Evolutionary conservation across 257 asterid species (phyloP), one percentile per base, ranked within the genome.

Genomic region (Craterostigma plantagineum): DNA sequence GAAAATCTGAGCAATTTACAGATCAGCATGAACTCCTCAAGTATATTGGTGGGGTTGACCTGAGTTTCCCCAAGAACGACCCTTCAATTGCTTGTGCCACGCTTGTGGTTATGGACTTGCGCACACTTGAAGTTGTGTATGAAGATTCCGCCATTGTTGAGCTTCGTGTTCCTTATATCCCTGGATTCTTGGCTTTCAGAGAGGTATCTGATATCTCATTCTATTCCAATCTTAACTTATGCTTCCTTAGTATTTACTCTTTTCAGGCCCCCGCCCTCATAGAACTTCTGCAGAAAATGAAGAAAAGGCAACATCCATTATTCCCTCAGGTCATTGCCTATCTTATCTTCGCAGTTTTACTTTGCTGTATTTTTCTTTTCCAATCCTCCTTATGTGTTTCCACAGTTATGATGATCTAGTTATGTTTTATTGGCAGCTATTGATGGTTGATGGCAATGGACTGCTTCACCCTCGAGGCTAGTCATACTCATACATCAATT

Each of bases 391-490:
- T n/a, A n/a, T n/a, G n/a, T n/a, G n/a, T n/a, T 11, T 10, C 43
- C 43, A 10, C 43, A n/a, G 14, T 38, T 38, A 11, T 10, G 43
- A 15, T 4, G 11, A 38, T 6, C 3, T 10, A 38, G 11, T 4
- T 7, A 15, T 3, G 13, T 6, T 15, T 42, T 42, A 9, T 62
- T 35, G 40, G 61, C 76, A 83, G 96, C 63, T 86, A 18, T 55
- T 86, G 58, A 81, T 86, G 94, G 96, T 81, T 45, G 96, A 86
- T 13, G 96, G 96, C 43, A 86, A 86, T 36, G 96, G 96, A 41
- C 42, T 86, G 51, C 94, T 86, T 59, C 96, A 86, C 66, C 96
- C 96, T 50, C 80, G 81, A 73, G 96, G 95, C 73, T 63, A 71
- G 87, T 63, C 4, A 42, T 42, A 7, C 7, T 7, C 10, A 35